phyloP scores from a whole-genome alignment of 2,329 filamentous ascomycete genomes.

The Magnaporthales sp. region DNA sequence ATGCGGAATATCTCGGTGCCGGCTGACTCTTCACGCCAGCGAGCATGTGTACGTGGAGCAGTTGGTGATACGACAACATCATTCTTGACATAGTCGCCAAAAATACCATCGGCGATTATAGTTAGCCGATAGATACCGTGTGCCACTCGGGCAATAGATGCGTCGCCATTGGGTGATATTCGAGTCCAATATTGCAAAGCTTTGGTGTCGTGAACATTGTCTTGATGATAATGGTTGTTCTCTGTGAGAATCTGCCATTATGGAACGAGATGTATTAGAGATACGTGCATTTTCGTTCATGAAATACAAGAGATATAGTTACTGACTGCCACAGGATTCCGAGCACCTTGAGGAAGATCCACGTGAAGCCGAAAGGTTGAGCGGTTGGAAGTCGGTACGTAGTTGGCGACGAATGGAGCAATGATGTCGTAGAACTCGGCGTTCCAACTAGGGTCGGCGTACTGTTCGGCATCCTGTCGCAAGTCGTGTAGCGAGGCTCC shows the following conservation, averaged over 20 bases:
- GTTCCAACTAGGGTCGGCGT: constrained; percentile 39
- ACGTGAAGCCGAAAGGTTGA: constrained; percentile 41
- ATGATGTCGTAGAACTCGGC: constrained; percentile 55
- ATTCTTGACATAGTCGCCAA: constrained; percentile 50
- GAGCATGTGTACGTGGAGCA: constrained; percentile 16
- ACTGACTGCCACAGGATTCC: constrained; percentile 37
- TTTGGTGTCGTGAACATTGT: constrained; percentile 44
- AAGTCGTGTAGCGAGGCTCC: constrained; percentile 36
- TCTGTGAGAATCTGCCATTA: constrained; percentile 33
- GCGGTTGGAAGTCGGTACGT: constrained; percentile 42
- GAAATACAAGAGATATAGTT: neutral
- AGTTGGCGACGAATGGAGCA: constrained; percentile 41
- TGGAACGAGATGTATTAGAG: neutral
- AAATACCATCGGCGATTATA: constrained; percentile 52
- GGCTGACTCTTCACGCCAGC: constrained; percentile 45
- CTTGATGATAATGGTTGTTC: constrained; percentile 45
- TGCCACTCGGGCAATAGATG: constrained; percentile 44
- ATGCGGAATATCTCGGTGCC: constrained; percentile 55
- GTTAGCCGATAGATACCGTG: constrained; percentile 53
- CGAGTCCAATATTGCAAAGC: constrained; percentile 56
- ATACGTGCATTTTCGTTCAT: neutral
- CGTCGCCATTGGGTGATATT: constrained; percentile 33
- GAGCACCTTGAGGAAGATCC: constrained; percentile 40
- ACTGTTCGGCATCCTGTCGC: constrained; percentile 42
- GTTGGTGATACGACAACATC: constrained; percentile 25